A percentile compares a stretch with the other conserved stretches of the same genome.
These are phyloP conservation scores for Evernia prunastri DNA, from an alignment of 495 filamentous ascomycete genomes.

Conservation along the genomic window DNA sequence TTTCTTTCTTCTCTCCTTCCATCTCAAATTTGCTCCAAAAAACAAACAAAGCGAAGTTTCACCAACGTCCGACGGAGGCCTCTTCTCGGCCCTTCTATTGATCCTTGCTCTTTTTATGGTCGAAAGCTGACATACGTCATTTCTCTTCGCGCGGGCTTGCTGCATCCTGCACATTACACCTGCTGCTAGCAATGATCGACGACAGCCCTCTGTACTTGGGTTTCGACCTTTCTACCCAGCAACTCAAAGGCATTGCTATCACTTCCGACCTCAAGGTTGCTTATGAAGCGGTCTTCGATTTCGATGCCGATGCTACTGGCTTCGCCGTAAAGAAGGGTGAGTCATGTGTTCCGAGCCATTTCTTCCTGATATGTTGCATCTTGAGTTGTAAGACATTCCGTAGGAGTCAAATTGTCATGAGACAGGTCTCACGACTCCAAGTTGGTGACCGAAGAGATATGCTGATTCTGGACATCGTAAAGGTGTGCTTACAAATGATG, in stretches of 20 bases:
- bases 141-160: neutral
- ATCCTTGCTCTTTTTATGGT: neutral
- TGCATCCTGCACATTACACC: neutral
- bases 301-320: slow-evolving; percentile 62
- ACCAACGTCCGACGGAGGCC: neutral
- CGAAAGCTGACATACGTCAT: neutral
- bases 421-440: no score
- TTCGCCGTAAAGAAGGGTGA: slow-evolving; percentile 82
- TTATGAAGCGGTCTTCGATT: slow-evolving; percentile 68
- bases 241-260: slow-evolving; percentile 86
- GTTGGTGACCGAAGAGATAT: no score
- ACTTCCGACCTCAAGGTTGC: slow-evolving; percentile 70
- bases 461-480: no score
- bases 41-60: neutral
- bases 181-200: slow-evolving; percentile 29
- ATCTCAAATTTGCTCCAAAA: neutral
- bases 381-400: no score
- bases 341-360: no score
- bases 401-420: no score
- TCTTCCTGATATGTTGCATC: no score
- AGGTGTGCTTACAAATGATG: slow-evolving; percentile 72
- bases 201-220: slow-evolving; percentile 72
- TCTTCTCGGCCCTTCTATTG: neutral
- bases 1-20: no score
- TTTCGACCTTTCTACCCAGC: slow-evolving; percentile 94